Evolutionary conservation across 2,329 filamentous ascomycete genomes (phyloP).

Genomic region (Fusarium sp.): DNA sequence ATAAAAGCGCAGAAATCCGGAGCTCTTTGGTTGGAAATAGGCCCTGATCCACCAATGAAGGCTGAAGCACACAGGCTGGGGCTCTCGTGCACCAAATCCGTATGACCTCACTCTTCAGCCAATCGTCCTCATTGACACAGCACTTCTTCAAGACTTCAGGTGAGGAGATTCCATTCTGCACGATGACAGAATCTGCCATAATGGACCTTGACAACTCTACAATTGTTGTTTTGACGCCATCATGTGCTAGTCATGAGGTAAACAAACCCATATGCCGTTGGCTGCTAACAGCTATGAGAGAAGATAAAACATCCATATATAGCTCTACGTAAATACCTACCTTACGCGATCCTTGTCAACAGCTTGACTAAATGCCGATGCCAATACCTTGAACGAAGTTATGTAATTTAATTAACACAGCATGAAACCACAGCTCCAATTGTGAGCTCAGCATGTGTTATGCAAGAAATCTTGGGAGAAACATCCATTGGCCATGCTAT

Average conservation of each 20-base stretch:
- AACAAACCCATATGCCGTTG: not conserved
- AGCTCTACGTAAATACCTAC: too few relatives aligned
- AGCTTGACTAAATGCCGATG: not conserved
- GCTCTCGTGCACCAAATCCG: not conserved
- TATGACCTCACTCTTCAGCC: slow-evolving; percentile 10
- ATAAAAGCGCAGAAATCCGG: not conserved
- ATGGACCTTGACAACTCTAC: not conserved
- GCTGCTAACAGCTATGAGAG: not conserved
- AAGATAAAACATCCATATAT: not conserved
- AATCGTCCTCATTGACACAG: not conserved
- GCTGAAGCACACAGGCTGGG: slow-evolving; percentile 5
- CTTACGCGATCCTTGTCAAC: not conserved
- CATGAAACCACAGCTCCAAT: not conserved
- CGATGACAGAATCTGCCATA: not conserved
- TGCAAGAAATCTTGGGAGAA: not conserved
- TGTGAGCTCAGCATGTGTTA: not conserved
- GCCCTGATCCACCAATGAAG: slow-evolving; percentile 4
- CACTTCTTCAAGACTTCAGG: not conserved
- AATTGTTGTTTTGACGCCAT: not conserved
- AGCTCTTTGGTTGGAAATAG: slow-evolving; percentile 6
- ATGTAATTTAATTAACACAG: not conserved
- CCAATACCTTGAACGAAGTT: not conserved
- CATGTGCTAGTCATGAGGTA: slow-evolving; percentile 3
- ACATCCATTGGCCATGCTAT: not conserved
- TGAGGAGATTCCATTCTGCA: not conserved